Percentiles rank a stretch among this genome's conserved stretches.
These are phyloP conservation scores for Luzula sylvatica DNA, from an alignment of 176 grass and related monocot species.

Conservation along the genomic window DNA sequence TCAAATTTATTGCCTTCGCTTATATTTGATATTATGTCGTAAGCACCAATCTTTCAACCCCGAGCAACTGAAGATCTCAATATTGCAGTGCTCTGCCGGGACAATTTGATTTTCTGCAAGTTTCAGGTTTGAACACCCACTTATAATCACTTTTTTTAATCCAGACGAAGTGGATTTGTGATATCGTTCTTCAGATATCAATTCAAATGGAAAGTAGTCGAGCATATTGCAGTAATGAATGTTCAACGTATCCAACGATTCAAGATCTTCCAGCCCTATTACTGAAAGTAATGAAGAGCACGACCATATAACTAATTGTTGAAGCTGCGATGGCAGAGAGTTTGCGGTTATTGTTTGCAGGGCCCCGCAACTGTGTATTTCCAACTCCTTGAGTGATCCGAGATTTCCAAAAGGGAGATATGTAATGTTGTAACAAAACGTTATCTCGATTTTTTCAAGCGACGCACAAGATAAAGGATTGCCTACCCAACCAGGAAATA, in stretches of 20 bases:
- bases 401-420: conserved; percentile 5
- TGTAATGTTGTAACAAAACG: background rate
- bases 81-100: background rate
- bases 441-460: background rate
- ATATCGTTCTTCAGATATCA: background rate
- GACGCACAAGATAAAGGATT: conserved; percentile 14
- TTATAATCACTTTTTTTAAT: background rate
- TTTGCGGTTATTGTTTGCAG: background rate
- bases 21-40: too few species aligned
- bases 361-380: background rate
- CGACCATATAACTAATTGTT: background rate
- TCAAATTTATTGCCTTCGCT: too few species aligned
- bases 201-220: background rate
- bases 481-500: conserved; percentile 18
- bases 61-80: background rate
- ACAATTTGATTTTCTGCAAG: background rate
- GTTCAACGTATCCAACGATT: background rate
- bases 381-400: background rate
- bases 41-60: background rate
- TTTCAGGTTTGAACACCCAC: background rate
- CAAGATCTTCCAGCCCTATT: background rate
- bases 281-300: background rate
- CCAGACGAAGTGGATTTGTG: background rate
- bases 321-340: background rate
- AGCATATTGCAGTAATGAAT: background rate